Conservation (phyloP, 2,329 filamentous ascomycete species). For the Biscogniauxia marginata region DNA sequence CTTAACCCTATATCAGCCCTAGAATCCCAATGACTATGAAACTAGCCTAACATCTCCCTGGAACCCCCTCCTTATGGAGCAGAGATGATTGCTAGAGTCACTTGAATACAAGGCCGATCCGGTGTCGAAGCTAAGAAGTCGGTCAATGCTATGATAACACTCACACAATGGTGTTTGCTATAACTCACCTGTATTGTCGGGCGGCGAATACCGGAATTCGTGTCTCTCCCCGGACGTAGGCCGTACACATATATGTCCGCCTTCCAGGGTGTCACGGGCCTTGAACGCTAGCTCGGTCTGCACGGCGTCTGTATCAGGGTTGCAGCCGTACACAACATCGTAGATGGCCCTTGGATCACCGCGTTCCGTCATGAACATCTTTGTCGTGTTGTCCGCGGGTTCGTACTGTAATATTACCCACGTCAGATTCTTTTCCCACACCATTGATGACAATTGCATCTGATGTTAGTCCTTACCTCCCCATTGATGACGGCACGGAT, state of each 20-base stretch:
- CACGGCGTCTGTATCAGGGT: slow-evolving; percentile 39
- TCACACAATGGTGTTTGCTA: not conserved
- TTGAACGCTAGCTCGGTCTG: slow-evolving; percentile 39
- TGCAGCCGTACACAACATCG: slow-evolving; percentile 40
- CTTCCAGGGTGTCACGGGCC: slow-evolving; percentile 26
- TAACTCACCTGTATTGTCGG: slow-evolving; percentile 36
- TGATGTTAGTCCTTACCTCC: slow-evolving; percentile 35
- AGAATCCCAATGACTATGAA: no score
- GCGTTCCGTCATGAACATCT: slow-evolving; percentile 47
- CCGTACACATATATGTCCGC: slow-evolving; percentile 40
- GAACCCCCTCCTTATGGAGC: not conserved
- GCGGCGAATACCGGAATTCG: slow-evolving; percentile 44
- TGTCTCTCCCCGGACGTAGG: slow-evolving; percentile 35
- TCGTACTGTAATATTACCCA: slow-evolving; percentile 36
- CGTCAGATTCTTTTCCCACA: not conserved
- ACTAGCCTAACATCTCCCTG: no score
- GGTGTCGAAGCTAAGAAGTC: not conserved
- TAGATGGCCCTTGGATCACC: slow-evolving; percentile 42
- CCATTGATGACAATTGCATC: not conserved
- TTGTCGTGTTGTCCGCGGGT: slow-evolving; percentile 44
- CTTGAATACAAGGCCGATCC: not conserved
- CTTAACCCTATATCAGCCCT: no score
- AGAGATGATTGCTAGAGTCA: not conserved
- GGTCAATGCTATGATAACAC: no score
- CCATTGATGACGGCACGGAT: slow-evolving; percentile 43